Evolutionary conservation across 202 grass and related monocot genomes (phyloP).

Genomic region (Saccharum hybrid): DNA sequence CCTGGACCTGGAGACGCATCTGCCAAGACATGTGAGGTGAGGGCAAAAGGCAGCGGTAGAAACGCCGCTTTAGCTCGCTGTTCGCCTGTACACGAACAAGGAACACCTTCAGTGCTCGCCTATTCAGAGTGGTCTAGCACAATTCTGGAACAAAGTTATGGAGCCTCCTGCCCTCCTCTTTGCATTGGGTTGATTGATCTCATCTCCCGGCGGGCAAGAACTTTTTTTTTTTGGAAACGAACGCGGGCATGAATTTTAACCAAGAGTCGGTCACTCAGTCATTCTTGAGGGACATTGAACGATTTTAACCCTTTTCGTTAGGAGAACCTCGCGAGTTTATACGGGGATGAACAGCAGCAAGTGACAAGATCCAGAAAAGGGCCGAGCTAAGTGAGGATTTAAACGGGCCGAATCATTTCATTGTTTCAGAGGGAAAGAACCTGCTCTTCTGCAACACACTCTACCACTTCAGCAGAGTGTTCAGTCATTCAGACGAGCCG

Average conservation of each 20-base stretch:
- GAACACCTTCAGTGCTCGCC: not conserved
- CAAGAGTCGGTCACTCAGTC: not conserved
- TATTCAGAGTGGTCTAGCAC: not conserved
- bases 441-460: not conserved
- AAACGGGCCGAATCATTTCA: not conserved
- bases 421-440: not conserved
- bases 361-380: not conserved
- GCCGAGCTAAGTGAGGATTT: not conserved
- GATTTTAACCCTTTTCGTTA: not conserved
- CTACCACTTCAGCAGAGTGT: not conserved
- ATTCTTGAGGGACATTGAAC: too few species aligned
- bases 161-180: not conserved
- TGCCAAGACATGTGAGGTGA: not conserved
- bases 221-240: not conserved
- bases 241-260: not conserved
- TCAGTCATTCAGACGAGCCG: not conserved
- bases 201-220: slow-evolving; percentile 1
- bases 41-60: slow-evolving; percentile 27
- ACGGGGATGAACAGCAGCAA: not conserved
- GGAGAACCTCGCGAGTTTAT: not conserved
- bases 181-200: not conserved
- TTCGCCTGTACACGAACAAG: not conserved
- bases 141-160: slow-evolving; percentile 22
- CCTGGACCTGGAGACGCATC: not conserved
- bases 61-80: not conserved